Evolutionary conservation across 306 rosid species (phyloP).

Genomic region (Lotus japonicus): DNA sequence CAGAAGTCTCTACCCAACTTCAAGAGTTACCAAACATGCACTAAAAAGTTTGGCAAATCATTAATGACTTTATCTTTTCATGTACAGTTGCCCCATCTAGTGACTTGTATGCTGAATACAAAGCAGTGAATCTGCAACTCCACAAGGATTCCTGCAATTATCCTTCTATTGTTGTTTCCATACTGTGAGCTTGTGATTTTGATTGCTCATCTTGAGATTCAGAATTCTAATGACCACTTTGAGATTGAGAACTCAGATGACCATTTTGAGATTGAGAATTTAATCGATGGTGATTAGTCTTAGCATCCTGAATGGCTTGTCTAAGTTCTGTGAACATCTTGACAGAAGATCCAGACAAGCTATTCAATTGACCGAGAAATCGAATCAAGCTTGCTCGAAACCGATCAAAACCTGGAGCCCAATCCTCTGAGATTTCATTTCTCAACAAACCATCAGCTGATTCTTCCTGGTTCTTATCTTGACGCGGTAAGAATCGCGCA

Average conservation of each 20-base stretch:
- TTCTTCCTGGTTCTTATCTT: conserved; percentile 61
- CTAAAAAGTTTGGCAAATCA: background rate
- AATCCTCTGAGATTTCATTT: conserved; percentile 49
- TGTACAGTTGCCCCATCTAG: conserved; percentile 37
- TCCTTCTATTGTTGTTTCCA: background rate
- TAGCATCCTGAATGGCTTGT: conserved; percentile 31
- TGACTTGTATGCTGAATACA: conserved; percentile 17
- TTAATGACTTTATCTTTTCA: conserved; percentile 20
- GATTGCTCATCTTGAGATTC: conserved; percentile 31
- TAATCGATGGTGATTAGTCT: conserved; percentile 18
- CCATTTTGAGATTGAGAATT: conserved; percentile 38
- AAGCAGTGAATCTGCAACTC: background rate
- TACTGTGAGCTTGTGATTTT: conserved; percentile 16
- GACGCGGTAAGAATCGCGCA: conserved; percentile 52
- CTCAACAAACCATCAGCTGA: conserved; percentile 35
- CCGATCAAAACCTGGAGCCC: conserved; percentile 50
- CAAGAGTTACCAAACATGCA: too few relatives aligned
- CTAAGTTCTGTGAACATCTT: conserved; percentile 48
- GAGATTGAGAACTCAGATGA: conserved; percentile 15
- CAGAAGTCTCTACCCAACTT: too few relatives aligned
- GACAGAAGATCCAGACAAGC: conserved; percentile 57
- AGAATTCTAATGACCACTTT: conserved; percentile 18
- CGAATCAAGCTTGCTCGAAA: conserved; percentile 52
- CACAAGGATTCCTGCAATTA: background rate
- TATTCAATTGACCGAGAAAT: conserved; percentile 44